Conservation (phyloP, 164 flowering plant genomes). For the Brasenia schreberi region DNA sequence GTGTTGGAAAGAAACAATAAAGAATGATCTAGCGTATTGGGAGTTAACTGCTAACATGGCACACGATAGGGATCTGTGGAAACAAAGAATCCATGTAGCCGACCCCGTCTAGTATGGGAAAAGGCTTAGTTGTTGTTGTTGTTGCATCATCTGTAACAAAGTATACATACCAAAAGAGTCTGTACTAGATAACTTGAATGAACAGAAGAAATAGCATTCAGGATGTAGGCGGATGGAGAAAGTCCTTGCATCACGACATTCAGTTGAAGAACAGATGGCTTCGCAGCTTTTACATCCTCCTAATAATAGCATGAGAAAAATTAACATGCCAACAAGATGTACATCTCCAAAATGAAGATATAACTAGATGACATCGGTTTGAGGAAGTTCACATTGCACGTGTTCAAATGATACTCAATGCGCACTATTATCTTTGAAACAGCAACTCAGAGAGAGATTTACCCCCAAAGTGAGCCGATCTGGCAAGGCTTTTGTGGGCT, state of each 20-base stretch:
- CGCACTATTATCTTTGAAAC: not conserved
- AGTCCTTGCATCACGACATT: constrained; percentile 70
- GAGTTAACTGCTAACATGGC: too few species aligned
- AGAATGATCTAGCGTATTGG: too few species aligned
- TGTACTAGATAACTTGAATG: constrained; percentile 85
- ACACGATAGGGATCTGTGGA: too few species aligned
- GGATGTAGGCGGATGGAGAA: constrained; percentile 81
- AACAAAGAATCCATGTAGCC: too few species aligned
- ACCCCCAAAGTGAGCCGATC: too few species aligned
- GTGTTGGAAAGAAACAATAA: too few species aligned
- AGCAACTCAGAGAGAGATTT: not conserved
- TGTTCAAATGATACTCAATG: not conserved
- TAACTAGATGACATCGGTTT: not conserved
- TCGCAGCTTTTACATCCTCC: constrained; percentile 60
- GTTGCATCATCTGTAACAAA: too few species aligned
- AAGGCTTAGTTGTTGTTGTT: too few species aligned
- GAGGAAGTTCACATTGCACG: too few species aligned
- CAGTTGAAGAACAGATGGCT: constrained; percentile 38
- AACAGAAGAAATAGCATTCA: constrained; percentile 57
- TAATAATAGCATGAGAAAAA: constrained; percentile 11
- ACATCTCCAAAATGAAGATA: not conserved
- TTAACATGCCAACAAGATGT: not conserved
- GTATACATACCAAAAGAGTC: constrained; percentile 57
- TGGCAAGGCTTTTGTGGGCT: too few species aligned
- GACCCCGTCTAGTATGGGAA: too few species aligned